phyloP scores from a whole-genome alignment of 257 asterid genomes.

The Gentiana macrophylla region DNA sequence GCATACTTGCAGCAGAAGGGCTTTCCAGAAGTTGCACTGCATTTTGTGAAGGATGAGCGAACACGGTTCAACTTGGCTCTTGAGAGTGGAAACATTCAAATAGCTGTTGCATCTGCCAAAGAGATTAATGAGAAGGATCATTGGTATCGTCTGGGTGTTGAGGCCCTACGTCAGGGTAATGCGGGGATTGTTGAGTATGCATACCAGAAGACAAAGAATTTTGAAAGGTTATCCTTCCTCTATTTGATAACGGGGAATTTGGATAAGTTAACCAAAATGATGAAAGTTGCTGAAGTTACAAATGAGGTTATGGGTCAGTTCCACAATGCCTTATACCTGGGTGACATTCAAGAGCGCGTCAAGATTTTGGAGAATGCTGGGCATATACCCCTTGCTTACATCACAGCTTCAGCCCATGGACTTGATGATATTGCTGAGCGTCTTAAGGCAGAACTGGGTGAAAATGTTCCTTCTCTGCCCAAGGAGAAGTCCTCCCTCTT shows the following conservation, averaged over 20 bases:
- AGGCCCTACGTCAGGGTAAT: conserved; percentile 92
- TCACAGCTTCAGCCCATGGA: conserved; percentile 58
- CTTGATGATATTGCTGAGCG: conserved; percentile 46
- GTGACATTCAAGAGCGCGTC: conserved; percentile 62
- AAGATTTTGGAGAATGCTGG: conserved; percentile 63
- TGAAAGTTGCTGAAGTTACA: conserved; percentile 76
- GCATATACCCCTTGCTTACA: conserved; percentile 63
- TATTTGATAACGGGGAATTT: conserved; percentile 79
- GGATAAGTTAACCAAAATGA: conserved; percentile 74
- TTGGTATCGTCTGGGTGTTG: conserved; percentile 89
- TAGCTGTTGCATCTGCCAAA: conserved; percentile 70
- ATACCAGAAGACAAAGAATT: conserved; percentile 82
- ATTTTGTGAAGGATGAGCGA: conserved; percentile 86
- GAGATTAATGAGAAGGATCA: conserved; percentile 80
- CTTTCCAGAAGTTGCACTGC: conserved; percentile 82
- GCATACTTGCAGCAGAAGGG: conserved; percentile 90
- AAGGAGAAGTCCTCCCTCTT: conserved; percentile 42
- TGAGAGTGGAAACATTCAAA: conserved; percentile 82
- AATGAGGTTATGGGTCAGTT: conserved; percentile 78
- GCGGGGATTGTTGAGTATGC: conserved; percentile 91
- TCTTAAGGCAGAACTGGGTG: conserved; percentile 48
- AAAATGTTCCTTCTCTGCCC: conserved; percentile 45
- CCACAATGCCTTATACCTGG: conserved; percentile 70
- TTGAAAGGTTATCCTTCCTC: conserved; percentile 81
- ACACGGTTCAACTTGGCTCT: conserved; percentile 71